Base-by-base conservation (phyloP, 2,329 filamentous ascomycete genomes). In the Tothia fuscella region DNA sequence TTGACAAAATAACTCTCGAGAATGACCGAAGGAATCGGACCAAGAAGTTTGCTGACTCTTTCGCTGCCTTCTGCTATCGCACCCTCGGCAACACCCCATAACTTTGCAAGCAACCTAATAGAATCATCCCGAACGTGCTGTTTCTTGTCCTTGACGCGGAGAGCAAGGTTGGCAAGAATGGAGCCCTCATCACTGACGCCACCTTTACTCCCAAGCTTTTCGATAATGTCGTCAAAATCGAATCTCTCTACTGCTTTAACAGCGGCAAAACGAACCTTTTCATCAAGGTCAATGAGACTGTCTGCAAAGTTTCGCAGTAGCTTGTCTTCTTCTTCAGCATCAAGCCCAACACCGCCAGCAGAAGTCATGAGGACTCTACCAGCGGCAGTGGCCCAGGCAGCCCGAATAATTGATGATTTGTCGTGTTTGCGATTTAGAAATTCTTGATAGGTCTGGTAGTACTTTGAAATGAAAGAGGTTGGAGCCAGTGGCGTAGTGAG, bases 81-180 rank as follows among this genome's bases (percentile, higher is more conserved):
- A 14, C 86, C 84, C 14, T 80, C 77, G 10, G 85, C 89, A 14
- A 93, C 88, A n/a, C 85, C 88, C 91, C 91, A 98, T 21, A 96
- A 78, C 47, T 80, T 84, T 9, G 77, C 84, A 1, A 96, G 67
- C 6, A 93, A 70, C 38, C 78, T 80, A 75, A 94, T 93, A 19
- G 86, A 88, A 51, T 89, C 85, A 29, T 83, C 78, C 44, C 89
- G 82, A 9, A 98, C 84, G 31, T 75, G 68, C 12, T 80, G 75
- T 56, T 82, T 89, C 47, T 81, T 80, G 62, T 98, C 93, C 51
- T 88, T 86, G 49, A 85, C 86, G 48, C 91, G 77, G 55, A 95
- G 87, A 21, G 85, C 84, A 20, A 98, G 72, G 48, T 81, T 86
- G 42, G 73, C 77, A 13, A 98, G 71, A 20, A 95, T 72, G 0